Base-by-base conservation (phyloP, 2,329 filamentous ascomycete species). In the Colletotrichum liriopes region DNA sequence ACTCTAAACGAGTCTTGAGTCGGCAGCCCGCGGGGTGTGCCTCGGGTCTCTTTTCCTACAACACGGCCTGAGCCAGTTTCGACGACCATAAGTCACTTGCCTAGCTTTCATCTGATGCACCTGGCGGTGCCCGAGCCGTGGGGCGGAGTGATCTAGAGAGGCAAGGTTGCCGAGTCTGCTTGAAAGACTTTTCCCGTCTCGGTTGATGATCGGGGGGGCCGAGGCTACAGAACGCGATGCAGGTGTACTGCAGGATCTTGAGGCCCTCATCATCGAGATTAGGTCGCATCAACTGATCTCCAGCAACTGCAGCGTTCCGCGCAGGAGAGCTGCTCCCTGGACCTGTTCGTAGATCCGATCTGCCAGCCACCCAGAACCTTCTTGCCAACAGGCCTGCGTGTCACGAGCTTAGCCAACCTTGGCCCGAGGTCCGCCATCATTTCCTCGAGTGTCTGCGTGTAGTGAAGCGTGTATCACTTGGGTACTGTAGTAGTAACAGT, bases 41-140 rank as follows among this genome's bases (percentile, higher is more conserved):
- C 65, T 70, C 54, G 54, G 70, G 26, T 59, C 41, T 7, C 51
- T 54, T 20, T 39, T 45, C 4, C 39, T 26, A 41, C 54, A 47
- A 41, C 47, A 72, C 70, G 45, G 65, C 54, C 54, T 47, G 65
- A 43, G 65, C 66, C 54, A 70, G 65, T 72, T 72, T 60, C 65
- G 52, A 55, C 47, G 29, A 51, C 66, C 3, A 54, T 2, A 29
- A 37, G 18, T 14, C 67, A 20, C 60, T 43, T 58, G 43, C 18
- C 14, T 26, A 20, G 23, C 35, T 65, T 69, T 41, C 65, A 54
- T 72, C 66, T 65, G 70, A 65, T 72, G 20, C 23, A 35, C 20
- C 68, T 32, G 43, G 45, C 41, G 61, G 3, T 18, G 29, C 18
- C 35, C 23, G 32, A 60, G 52, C 54, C 65, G 66, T 60, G 65